These are phyloP conservation scores for Phytophthora rubi DNA, from an alignment of 352 stramenopile genomes.

Conservation along the genomic window DNA sequence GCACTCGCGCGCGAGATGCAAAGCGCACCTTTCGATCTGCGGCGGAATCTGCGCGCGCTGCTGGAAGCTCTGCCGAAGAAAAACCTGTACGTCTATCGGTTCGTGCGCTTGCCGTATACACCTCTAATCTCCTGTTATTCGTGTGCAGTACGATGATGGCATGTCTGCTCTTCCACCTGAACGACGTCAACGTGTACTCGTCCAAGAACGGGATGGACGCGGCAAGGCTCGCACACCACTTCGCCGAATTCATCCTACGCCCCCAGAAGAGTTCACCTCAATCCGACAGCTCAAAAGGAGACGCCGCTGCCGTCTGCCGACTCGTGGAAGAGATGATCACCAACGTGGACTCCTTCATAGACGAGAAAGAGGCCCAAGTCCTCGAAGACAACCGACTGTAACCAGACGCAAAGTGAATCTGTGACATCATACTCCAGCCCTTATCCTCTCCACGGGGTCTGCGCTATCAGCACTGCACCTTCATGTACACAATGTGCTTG, in stretches of 20 bases:
- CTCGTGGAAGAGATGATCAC: slow-evolving; percentile 78
- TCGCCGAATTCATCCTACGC: slow-evolving; percentile 64
- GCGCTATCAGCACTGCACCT: slow-evolving; percentile 45
- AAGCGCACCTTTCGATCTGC: slow-evolving; percentile 56
- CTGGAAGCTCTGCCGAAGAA: slow-evolving; percentile 62
- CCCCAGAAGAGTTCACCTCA: slow-evolving; percentile 26
- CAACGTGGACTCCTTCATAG: slow-evolving; percentile 77
- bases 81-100: slow-evolving; percentile 58
- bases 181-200: slow-evolving; percentile 83
- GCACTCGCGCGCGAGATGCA: slow-evolving; percentile 50
- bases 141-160: slow-evolving; percentile 60
- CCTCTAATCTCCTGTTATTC: slow-evolving; percentile 14
- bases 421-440: not conserved
- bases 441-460: not conserved
- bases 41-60: slow-evolving; percentile 64
- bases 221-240: slow-evolving; percentile 53
- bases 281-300: slow-evolving; percentile 15
- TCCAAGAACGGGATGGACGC: slow-evolving; percentile 80
- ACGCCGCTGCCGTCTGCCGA: slow-evolving; percentile 25
- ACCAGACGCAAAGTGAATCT: not conserved
- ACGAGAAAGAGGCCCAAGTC: slow-evolving; percentile 69
- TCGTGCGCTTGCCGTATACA: not conserved
- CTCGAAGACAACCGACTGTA: slow-evolving; percentile 55
- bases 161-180: slow-evolving; percentile 82
- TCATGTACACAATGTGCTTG: slow-evolving; percentile 82